Evolutionary conservation across 345 rosid species (phyloP).

Genomic region (Euphorbia tirucalli): DNA sequence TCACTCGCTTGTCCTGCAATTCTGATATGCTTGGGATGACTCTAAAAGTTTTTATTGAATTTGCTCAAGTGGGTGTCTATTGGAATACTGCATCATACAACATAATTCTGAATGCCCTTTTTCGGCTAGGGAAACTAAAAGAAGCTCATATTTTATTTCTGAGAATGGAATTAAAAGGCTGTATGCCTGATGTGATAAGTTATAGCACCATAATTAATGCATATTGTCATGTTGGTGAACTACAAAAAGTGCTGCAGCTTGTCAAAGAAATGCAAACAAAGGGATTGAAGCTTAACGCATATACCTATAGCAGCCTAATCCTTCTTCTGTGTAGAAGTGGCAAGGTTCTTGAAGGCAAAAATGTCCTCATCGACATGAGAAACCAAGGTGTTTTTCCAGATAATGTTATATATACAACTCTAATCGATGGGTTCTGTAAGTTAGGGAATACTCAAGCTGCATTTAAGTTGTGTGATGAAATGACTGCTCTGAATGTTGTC

Average conservation of each 20-base stretch:
- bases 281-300: slow-evolving; percentile 63
- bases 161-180: slow-evolving; percentile 70
- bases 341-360: slow-evolving; percentile 59
- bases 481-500: slow-evolving; percentile 39
- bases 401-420: slow-evolving; percentile 68
- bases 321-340: slow-evolving; percentile 51
- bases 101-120: slow-evolving; percentile 58
- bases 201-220: slow-evolving; percentile 79
- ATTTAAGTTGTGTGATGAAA: slow-evolving; percentile 51
- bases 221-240: slow-evolving; percentile 57
- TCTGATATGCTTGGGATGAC: slow-evolving; percentile 33
- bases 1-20: slow-evolving; percentile 48
- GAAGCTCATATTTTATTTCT: slow-evolving; percentile 75
- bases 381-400: slow-evolving; percentile 54
- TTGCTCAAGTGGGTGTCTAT: slow-evolving; percentile 54
- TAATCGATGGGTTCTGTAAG: slow-evolving; percentile 76
- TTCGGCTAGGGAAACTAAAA: slow-evolving; percentile 49
- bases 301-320: slow-evolving; percentile 74
- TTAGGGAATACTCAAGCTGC: slow-evolving; percentile 56
- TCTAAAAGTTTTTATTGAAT: slow-evolving; percentile 47
- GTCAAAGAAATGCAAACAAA: slow-evolving; percentile 61
- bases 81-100: slow-evolving; percentile 80
- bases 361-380: slow-evolving; percentile 61
- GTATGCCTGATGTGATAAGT: slow-evolving; percentile 76
- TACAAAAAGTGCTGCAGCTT: slow-evolving; percentile 50